Base-by-base conservation (phyloP, 495 filamentous ascomycete species). In the Pseudevernia furfuracea region DNA sequence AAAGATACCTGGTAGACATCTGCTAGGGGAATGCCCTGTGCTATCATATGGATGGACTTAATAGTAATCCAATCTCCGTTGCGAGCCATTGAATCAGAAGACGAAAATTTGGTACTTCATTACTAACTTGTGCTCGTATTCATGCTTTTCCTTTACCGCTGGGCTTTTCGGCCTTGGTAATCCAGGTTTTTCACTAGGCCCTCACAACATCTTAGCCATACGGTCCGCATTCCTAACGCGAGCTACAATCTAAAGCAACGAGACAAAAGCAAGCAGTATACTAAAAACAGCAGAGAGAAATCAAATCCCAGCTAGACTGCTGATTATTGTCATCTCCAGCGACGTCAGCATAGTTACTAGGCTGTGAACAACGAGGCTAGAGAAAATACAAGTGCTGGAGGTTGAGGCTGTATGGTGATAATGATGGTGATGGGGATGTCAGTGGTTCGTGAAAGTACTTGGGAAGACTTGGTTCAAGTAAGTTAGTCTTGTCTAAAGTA, bases 21-120 rank as follows among this genome's bases (percentile, higher is more conserved):
- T 74, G 75, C 77, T 80, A 84, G 87, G 90, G 89, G 91, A 96
- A 96, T 89, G 91, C 91, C 91, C 90, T 96, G 91, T 91, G 84
- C 84, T 82, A 77, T 78, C 65, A 77, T 39, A 76, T 74, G 84
- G 83, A 76, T 82, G 79, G 75, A 84, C 83, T 82, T 87, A 73
- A 84, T 71, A 78, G 84, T 85, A 80, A 69, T 72, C 73, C 76
- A 65, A 66, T 68, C 67, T 69, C 59, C 65, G 66, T 44, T 55
- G 10, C 48, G 44, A 23, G 23, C 30, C 38, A 10, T 37, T 43
- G 1, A 28, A 52, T 14, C 14, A 15, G 14, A 55, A 55, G 17
- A 8, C n/a, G 2, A 19, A 19, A 2, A 34, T 30, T 21, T 34
- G 28, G 25, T 34, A 41, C 6, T n/a, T 32, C 25, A 60, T 34